phyloP scores from a whole-genome alignment of 2,329 filamentous ascomycete genomes.

The Alternaria sp. region DNA sequence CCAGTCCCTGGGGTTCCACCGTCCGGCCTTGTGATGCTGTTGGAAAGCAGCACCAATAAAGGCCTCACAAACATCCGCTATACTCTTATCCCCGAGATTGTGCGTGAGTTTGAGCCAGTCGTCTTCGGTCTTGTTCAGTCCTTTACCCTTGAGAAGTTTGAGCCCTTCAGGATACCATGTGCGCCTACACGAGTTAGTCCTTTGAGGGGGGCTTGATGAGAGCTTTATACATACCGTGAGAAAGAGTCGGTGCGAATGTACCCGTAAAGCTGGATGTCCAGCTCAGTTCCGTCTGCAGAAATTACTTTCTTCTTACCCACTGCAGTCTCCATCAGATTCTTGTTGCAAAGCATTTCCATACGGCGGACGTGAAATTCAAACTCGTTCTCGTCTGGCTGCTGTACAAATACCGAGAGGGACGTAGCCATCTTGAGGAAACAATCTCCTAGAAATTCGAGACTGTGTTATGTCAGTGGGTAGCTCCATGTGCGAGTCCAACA shows the following conservation, averaged over 20 bases:
- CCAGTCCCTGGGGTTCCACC: conserved; percentile 60
- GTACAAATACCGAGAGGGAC: conserved; percentile 83
- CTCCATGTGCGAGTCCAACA: neutral
- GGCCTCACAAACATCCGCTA: conserved; percentile 94
- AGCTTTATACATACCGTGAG: conserved; percentile 63
- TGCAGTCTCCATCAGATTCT: conserved; percentile 84
- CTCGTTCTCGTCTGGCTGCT: conserved; percentile 80
- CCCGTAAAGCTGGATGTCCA: conserved; percentile 67
- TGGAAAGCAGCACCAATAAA: conserved; percentile 86
- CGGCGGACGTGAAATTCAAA: conserved; percentile 89
- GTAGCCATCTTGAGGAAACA: conserved; percentile 96
- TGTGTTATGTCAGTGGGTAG: neutral
- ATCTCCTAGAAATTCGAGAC: conserved; percentile 89
- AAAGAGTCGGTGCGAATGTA: conserved; percentile 87
- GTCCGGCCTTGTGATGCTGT: conserved; percentile 57
- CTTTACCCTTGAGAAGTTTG: conserved; percentile 76
- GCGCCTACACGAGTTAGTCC: conserved; percentile 59
- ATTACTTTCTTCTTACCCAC: conserved; percentile 47
- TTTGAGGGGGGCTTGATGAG: neutral
- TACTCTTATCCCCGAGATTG: conserved; percentile 81
- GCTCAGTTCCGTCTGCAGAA: conserved; percentile 49
- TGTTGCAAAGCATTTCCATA: conserved; percentile 91
- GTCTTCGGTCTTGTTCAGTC: conserved; percentile 59
- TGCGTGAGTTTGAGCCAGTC: conserved; percentile 65
- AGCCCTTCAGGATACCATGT: conserved; percentile 90